phyloP scores from a whole-genome alignment of 208 protist species.

The Lotmaria passim region DNA sequence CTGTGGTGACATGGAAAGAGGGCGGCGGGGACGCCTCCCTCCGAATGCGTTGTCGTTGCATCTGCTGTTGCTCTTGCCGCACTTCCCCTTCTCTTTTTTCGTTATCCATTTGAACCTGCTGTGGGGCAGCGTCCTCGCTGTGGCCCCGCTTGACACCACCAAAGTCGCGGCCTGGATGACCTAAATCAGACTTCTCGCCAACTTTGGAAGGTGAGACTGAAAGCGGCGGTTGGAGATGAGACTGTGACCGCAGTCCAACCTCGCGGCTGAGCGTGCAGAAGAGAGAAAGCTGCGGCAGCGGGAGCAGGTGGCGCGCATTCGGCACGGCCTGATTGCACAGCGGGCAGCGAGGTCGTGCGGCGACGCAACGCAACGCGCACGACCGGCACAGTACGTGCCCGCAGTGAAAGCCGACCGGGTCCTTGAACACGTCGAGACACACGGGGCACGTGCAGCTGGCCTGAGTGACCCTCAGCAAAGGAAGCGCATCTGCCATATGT shows the following conservation, averaged over 20 bases:
- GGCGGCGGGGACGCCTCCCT: neutral
- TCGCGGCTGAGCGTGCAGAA: constrained; percentile 49
- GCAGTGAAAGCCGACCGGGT: constrained; percentile 65
- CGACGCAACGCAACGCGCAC: constrained; percentile 58
- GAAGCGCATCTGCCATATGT: constrained; percentile 21
- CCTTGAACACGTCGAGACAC: constrained; percentile 63
- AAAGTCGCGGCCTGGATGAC: neutral
- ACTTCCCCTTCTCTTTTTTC: no score
- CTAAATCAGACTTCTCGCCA: neutral
- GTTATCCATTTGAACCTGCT: no score
- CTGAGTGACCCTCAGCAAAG: constrained; percentile 43
- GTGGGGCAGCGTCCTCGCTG: neutral
- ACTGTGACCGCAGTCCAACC: constrained; percentile 41
- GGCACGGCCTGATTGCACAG: constrained; percentile 67
- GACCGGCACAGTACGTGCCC: constrained; percentile 71
- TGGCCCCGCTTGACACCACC: constrained; percentile 5
- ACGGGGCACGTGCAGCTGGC: constrained; percentile 53
- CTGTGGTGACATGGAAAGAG: neutral
- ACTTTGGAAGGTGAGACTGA: no score
- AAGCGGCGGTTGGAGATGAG: no score
- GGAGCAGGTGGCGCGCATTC: constrained; percentile 25
- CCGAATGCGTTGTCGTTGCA: no score
- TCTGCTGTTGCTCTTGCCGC: no score
- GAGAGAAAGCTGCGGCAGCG: constrained; percentile 55
- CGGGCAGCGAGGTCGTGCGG: constrained; percentile 63